Percentiles rank a stretch among this genome's conserved stretches.
phyloP scores from a whole-genome alignment of 1,284 basidiomycete species.

The Ustilago bromivora region DNA sequence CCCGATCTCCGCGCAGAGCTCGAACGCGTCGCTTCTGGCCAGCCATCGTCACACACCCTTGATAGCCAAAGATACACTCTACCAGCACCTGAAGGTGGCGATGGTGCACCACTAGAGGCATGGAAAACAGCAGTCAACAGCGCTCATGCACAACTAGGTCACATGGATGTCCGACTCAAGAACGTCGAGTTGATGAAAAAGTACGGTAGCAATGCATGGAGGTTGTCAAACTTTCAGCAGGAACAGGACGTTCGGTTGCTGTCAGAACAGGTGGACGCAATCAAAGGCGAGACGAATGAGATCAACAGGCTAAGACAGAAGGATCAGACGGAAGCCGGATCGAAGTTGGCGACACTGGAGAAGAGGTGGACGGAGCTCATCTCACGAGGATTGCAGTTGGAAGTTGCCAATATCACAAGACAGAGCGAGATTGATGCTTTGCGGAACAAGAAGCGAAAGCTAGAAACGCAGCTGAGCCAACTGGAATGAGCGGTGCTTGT shows the following conservation, averaged over 20 bases:
- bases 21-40: conserved; percentile 65
- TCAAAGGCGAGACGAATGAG: conserved; percentile 42
- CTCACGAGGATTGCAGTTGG: conserved; percentile 86
- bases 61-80: conserved; percentile 85
- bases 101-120: conserved; percentile 78
- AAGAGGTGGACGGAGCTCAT: conserved; percentile 89
- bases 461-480: conserved; percentile 23
- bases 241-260: conserved; percentile 44
- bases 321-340: conserved; percentile 78
- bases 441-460: conserved; percentile 27
- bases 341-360: conserved; percentile 82
- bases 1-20: conserved; percentile 56
- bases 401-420: conserved; percentile 88
- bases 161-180: conserved; percentile 85
- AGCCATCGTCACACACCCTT: conserved; percentile 76
- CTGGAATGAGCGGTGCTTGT: conserved; percentile 16
- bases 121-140: conserved; percentile 83
- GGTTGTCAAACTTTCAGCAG: conserved; percentile 59
- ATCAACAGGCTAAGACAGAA: conserved; percentile 56
- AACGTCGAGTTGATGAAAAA: conserved; percentile 86
- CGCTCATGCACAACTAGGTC: conserved; percentile 86
- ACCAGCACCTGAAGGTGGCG: conserved; percentile 77
- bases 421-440: conserved; percentile 76
- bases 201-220: conserved; percentile 75
- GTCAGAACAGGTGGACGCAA: conserved; percentile 22